Conservation (phyloP, 2,329 filamentous ascomycete species). For the Pezicula carpinea region DNA sequence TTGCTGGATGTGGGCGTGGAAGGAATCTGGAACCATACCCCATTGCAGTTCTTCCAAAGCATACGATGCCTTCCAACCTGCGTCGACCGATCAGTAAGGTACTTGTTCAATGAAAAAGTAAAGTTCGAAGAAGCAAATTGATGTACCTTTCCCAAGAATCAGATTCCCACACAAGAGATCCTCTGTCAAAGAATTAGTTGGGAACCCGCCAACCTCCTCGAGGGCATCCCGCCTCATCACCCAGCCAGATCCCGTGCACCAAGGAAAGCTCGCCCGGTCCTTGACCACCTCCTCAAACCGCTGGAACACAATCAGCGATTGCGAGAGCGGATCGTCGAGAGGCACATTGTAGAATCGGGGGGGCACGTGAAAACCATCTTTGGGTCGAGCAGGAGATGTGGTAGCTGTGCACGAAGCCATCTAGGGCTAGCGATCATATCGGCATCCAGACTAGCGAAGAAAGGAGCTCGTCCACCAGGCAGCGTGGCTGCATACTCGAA, state of each 20-base stretch:
- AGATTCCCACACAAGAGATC: constrained; percentile 53
- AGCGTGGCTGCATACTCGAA: constrained; percentile 44
- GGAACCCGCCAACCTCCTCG: constrained; percentile 55
- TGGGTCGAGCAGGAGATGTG: constrained; percentile 41
- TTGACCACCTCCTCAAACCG: constrained; percentile 35
- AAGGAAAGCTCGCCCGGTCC: constrained; percentile 43
- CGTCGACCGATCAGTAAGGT: too few relatives aligned
- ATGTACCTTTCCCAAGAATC: constrained; percentile 54
- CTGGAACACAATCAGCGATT: too few relatives aligned
- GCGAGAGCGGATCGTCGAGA: constrained; percentile 47
- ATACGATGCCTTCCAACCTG: too few relatives aligned
- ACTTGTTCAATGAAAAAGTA: too few relatives aligned
- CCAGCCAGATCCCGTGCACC: constrained; percentile 58
- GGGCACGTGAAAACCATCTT: constrained; percentile 1
- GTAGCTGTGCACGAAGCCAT: constrained; percentile 53
- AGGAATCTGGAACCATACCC: too few relatives aligned
- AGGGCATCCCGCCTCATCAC: constrained; percentile 51
- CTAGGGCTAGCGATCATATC: constrained; percentile 60
- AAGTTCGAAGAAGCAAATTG: constrained; percentile 53
- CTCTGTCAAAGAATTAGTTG: constrained; percentile 53
- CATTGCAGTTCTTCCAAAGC: too few relatives aligned
- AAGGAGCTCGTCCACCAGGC: constrained; percentile 49
- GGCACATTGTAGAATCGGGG: constrained; percentile 54
- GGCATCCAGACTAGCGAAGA: constrained; percentile 56
- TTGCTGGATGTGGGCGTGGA: too few relatives aligned